Evolutionary conservation across 2,329 filamentous ascomycete species (phyloP), one percentile per base, ranked within the genome.

Genomic region (Aspergillus viridinutans): DNA sequence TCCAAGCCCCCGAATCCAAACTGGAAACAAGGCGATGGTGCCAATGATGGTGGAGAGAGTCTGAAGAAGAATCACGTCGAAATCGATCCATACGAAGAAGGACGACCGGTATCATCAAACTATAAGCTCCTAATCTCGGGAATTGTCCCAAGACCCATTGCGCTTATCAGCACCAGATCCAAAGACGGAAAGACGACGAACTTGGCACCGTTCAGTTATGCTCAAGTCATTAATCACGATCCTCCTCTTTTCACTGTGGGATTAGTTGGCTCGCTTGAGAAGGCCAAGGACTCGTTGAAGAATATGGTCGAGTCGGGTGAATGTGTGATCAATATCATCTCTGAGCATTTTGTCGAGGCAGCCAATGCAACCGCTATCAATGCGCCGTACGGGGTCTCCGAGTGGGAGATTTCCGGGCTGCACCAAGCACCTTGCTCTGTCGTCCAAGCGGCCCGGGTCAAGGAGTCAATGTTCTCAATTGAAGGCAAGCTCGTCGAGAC

Each of bases 91-190:
- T 86, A 92, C 71, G 87, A 82, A 55, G 78, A 85, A 28, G 89
- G 86, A 32, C 83, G 92, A 0, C 81, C 85, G 0, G 76, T 84
- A 0, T 76, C 79, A 1, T 85, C 83, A 76, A 97, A 97, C 81
- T 97, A 97, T 83, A 96, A 96, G 76, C 83, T 97, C 14, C 80
- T 97, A 59, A 96, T 97, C 73, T 90, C 86, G 20, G 86, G 85
- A 61, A 85, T 97, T 63, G 83, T 92, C 17, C 93, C 93, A 1
- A 85, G 93, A 12, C 93, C 93, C 12, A 88, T 97, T 49, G 85
- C 84, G 1, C 85, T 87, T 61, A 73, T 86, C 14, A 81, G 79
- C 51, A 88, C 85, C 1, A 71, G 79, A 38, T 81, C 78, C 2
- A 76, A 76, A 42, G 88, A 92, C 67, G 90, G 89, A 23, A 74